Evolutionary conservation across 2,329 filamentous ascomycete species (phyloP), one percentile per base, ranked within the genome.

Genomic region (Zasmidium cellare): DNA sequence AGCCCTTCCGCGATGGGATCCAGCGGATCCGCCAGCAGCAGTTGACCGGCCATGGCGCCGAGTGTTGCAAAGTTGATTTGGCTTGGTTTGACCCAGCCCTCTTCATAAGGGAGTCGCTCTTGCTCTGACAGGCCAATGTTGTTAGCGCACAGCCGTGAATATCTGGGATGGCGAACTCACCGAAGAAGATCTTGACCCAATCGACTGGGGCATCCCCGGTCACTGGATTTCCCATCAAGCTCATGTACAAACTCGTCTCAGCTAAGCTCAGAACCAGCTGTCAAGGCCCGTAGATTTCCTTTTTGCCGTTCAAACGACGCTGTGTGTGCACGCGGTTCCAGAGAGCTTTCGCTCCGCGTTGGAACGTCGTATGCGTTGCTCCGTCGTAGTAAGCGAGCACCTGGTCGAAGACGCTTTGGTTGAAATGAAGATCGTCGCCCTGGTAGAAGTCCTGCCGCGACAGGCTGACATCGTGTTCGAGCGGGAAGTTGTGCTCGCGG

Each of bases 381-480:
- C 66, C 67, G 3, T 62, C 55, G 58, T 67, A 74, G 50, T 59
- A 64, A 2, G 51, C 50, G 18, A 73, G 60, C 3, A 72, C 65
- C 2, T 57, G 53, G 54, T 72, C 59, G 59, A 64, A 76, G 45
- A 71, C 72, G 9, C 62, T 65, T 31, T 67, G 61, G 56, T 74
- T 69, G 63, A 75, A 76, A 23, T 53, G 61, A 56, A 69, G 63
- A 56, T 74, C 69, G 62, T 75, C 65, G 20, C 74, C 72, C 28
- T 71, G 66, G 55, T 64, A 71, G 46, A 65, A 67, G 55, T 76
- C 73, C 9, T 67, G 60, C 28, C 74, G 66, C 18, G 66, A 70
- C 35, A 75, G 57, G 23, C 68, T 71, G 7, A 67, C 71, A 55
- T 75, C 73, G 62, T 76, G 73, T 63, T 76, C 51, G 53, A 74